Evolutionary conservation across 148 eudicot genomes (phyloP).

Genomic region (Polygonum aviculare): DNA sequence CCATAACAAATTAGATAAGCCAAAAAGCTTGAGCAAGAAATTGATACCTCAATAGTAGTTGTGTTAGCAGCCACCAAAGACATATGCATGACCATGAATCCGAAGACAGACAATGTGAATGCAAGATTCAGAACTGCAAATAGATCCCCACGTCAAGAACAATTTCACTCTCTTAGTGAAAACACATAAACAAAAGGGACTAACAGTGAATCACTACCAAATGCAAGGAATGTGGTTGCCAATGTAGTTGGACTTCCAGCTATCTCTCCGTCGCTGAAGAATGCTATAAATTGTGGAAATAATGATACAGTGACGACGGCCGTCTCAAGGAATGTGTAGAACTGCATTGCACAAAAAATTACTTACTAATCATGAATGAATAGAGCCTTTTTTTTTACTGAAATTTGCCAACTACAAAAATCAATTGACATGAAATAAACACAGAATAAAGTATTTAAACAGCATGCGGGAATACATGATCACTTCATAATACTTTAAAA

Average conservation of each 20-base stretch:
- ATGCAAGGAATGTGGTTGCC: slow-evolving; percentile 93
- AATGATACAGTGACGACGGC: slow-evolving; percentile 66
- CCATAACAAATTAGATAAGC: background rate
- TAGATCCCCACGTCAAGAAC: background rate
- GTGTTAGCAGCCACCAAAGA: slow-evolving; percentile 78
- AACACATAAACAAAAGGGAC: background rate
- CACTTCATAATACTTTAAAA: background rate
- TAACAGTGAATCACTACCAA: slow-evolving; percentile 47
- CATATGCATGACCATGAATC: slow-evolving; percentile 95
- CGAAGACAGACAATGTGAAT: slow-evolving; percentile 84
- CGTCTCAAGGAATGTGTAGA: slow-evolving; percentile 94
- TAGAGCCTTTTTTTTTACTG: background rate
- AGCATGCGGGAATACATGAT: background rate
- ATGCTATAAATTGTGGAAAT: slow-evolving; percentile 75
- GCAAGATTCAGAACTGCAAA: slow-evolving; percentile 84
- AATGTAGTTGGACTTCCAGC: slow-evolving; percentile 79
- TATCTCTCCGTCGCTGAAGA: slow-evolving; percentile 90
- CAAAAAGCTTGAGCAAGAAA: slow-evolving; percentile 6
- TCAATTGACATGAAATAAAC: background rate
- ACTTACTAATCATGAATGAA: background rate
- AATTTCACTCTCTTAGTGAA: background rate
- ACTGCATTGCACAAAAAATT: slow-evolving; percentile 37
- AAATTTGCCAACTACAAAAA: background rate
- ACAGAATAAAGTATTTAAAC: background rate
- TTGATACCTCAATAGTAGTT: slow-evolving; percentile 86